Percentiles rank a stretch among this genome's conserved stretches.
Evolutionary conservation across 2,329 filamentous ascomycete genomes (phyloP).

Genomic region (Trichoderma gracile): DNA sequence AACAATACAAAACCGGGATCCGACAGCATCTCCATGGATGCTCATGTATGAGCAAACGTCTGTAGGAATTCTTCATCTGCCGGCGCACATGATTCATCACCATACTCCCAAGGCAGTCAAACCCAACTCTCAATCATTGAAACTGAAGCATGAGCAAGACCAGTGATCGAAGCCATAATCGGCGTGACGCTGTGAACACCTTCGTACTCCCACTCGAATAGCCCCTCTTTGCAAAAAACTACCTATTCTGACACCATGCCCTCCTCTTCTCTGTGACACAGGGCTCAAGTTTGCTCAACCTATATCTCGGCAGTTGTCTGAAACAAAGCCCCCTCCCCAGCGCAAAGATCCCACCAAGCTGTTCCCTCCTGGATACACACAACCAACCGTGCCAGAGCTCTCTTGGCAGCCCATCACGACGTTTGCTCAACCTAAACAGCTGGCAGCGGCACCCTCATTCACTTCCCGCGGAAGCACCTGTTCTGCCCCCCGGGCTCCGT

Average conservation of each 20-base stretch:
- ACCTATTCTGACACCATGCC: neutral
- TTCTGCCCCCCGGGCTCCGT: neutral
- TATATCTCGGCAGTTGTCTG: neutral
- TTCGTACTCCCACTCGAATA: neutral
- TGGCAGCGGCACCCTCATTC: neutral
- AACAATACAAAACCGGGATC: neutral
- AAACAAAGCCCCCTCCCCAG: neutral
- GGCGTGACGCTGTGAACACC: neutral
- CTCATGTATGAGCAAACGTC: too few relatives aligned
- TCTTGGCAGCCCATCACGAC: neutral
- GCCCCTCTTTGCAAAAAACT: neutral
- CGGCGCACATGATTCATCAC: neutral
- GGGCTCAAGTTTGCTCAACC: neutral
- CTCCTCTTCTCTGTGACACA: neutral
- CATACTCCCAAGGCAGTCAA: neutral
- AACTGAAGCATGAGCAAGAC: too few relatives aligned
- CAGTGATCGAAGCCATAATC: neutral
- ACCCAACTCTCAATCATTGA: neutral
- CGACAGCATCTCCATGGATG: too few relatives aligned
- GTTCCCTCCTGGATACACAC: neutral
- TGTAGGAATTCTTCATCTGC: too few relatives aligned
- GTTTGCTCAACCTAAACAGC: neutral
- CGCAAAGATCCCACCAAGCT: neutral
- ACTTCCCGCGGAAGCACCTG: neutral
- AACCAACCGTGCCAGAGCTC: too few relatives aligned